Percentiles rank a stretch among this genome's conserved stretches.
Conservation (phyloP, 2,329 filamentous ascomycete species). For the Alternaria postmessia region DNA sequence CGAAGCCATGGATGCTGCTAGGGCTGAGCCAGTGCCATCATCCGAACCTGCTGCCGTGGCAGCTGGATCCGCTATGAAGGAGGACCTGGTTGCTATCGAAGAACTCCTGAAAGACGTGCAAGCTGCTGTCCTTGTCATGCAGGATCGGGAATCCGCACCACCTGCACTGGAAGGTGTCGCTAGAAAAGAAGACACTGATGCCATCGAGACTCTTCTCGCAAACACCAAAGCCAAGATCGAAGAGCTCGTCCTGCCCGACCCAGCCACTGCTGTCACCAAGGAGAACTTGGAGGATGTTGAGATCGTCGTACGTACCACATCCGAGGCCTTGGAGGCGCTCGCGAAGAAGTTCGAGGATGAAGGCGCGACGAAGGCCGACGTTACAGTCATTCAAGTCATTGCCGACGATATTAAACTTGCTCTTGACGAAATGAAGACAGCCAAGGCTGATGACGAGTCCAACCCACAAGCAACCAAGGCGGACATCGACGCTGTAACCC, state of each 20-base stretch:
- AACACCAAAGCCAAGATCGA: slow-evolving; percentile 91
- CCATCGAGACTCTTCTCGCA: slow-evolving; percentile 87
- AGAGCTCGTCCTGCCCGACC: slow-evolving; percentile 72
- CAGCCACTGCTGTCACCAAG: slow-evolving; percentile 72
- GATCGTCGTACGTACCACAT: slow-evolving; percentile 75
- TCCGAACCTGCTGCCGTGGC: slow-evolving; percentile 34
- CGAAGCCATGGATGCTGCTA: slow-evolving; percentile 72
- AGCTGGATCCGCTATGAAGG: slow-evolving; percentile 56
- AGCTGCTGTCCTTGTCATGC: slow-evolving; percentile 57
- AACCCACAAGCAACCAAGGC: slow-evolving; percentile 76
- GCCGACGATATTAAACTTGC: slow-evolving; percentile 78
- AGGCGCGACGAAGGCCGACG: slow-evolving; percentile 78
- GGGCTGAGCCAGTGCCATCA: slow-evolving; percentile 56
- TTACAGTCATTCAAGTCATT: slow-evolving; percentile 78
- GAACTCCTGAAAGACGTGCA: slow-evolving; percentile 65
- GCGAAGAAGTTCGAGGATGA: slow-evolving; percentile 71
- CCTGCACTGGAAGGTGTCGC: slow-evolving; percentile 61
- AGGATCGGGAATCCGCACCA: slow-evolving; percentile 37
- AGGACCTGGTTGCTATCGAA: slow-evolving; percentile 60
- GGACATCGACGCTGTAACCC: slow-evolving; percentile 80
- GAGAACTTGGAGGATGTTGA: slow-evolving; percentile 70
- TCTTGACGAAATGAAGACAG: slow-evolving; percentile 71
- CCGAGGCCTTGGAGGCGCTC: slow-evolving; percentile 74
- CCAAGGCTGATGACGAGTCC: slow-evolving; percentile 60
- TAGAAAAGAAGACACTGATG: slow-evolving; percentile 84